A percentile compares a stretch with the other conserved stretches of the same genome.
These are phyloP conservation scores for Venturia aucupariae DNA, from an alignment of 2,329 filamentous ascomycete genomes.

Conservation along the genomic window DNA sequence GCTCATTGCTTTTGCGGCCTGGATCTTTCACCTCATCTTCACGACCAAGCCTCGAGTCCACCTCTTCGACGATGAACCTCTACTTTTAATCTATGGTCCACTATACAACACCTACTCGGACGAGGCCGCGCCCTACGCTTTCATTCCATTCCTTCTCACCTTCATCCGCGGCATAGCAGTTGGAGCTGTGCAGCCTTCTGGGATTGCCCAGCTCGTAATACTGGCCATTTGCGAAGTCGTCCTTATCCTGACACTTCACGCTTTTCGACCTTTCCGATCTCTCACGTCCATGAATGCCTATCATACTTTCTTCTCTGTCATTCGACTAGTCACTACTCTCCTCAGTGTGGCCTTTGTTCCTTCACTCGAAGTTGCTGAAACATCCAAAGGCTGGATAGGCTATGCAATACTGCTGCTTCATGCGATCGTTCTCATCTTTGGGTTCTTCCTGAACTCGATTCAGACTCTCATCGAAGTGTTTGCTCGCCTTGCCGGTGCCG, in stretches of 20 bases:
- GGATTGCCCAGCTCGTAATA: constrained; percentile 85
- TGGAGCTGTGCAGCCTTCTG: constrained; percentile 84
- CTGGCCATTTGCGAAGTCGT: constrained; percentile 93
- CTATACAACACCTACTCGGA: constrained; percentile 97
- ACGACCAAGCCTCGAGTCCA: constrained; percentile 73
- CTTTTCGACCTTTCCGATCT: constrained; percentile 81
- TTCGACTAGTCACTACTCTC: constrained; percentile 60
- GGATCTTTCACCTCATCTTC: constrained; percentile 74
- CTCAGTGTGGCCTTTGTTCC: constrained; percentile 67
- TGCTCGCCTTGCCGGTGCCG: constrained; percentile 73
- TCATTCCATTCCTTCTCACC: constrained; percentile 77
- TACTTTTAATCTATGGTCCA: constrained; percentile 80
- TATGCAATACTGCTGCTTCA: constrained; percentile 86
- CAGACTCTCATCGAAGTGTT: constrained; percentile 86
- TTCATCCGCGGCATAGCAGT: constrained; percentile 82
- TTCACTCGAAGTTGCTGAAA: constrained; percentile 66
- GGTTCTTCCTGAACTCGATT: constrained; percentile 85
- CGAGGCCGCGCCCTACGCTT: constrained; percentile 79
- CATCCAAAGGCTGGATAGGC: constrained; percentile 85
- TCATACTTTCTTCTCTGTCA: constrained; percentile 70
- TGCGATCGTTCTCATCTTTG: constrained; percentile 74
- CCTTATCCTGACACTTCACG: constrained; percentile 74
- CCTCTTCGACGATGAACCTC: constrained; percentile 87
- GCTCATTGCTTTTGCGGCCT: constrained; percentile 63
- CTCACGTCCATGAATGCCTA: constrained; percentile 97